Percentiles rank a stretch among this genome's conserved stretches.
These are phyloP conservation scores for Phytophthora sp. DNA, from an alignment of 352 stramenopile species.

Conservation along the genomic window DNA sequence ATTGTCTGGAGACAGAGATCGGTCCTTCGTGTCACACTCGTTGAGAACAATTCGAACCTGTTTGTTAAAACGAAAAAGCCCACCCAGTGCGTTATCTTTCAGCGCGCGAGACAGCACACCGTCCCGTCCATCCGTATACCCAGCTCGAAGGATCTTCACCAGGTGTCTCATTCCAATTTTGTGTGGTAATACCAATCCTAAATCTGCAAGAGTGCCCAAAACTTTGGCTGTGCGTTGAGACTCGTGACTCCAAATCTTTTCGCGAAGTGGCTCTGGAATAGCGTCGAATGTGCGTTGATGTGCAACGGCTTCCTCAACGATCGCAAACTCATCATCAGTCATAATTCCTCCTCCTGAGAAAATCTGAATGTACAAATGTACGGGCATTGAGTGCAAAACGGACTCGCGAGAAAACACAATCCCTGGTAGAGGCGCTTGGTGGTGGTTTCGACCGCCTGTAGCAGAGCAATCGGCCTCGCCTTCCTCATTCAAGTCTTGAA, in stretches of 20 bases:
- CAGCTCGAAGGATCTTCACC: constrained; percentile 69
- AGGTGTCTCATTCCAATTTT: constrained; percentile 87
- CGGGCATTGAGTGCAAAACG: constrained; percentile 77
- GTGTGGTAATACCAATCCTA: constrained; percentile 73
- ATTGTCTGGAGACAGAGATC: constrained; percentile 4
- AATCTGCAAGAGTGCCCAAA: constrained; percentile 69
- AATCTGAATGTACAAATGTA: constrained; percentile 81
- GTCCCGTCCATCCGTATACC: constrained; percentile 73
- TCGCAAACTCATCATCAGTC: constrained; percentile 51
- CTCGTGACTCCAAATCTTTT: constrained; percentile 81
- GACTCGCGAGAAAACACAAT: constrained; percentile 82
- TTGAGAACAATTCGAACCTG: constrained; percentile 59
- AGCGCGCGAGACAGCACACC: constrained; percentile 68
- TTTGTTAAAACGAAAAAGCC: constrained; percentile 67
- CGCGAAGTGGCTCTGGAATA: constrained; percentile 47
- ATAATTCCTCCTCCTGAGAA: constrained; percentile 77
- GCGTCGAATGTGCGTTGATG: constrained; percentile 51
- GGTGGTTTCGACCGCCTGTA: neutral
- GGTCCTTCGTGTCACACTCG: constrained; percentile 31
- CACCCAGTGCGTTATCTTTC: constrained; percentile 77
- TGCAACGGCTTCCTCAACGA: constrained; percentile 62
- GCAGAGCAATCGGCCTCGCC: constrained; percentile 17
- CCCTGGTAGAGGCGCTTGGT: constrained; percentile 25
- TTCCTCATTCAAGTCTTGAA: constrained; percentile 43
- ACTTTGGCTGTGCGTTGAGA: constrained; percentile 74